These are phyloP conservation scores for Spathaspora hagerdaliae DNA, from an alignment of 805 yeast genomes.

Conservation along the genomic window DNA sequence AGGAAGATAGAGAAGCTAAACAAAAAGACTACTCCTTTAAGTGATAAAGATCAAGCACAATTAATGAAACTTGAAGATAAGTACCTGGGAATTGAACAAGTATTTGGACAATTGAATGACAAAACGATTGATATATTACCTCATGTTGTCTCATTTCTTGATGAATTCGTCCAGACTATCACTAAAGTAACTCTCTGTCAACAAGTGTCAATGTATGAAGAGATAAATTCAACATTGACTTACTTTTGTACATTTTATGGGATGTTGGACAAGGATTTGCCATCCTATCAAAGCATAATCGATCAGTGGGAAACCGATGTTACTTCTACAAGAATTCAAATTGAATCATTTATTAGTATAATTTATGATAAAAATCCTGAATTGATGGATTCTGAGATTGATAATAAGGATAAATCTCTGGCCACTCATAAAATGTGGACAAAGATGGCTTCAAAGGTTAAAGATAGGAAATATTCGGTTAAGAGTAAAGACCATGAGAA, in stretches of 20 bases:
- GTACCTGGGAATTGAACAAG: conserved; percentile 23
- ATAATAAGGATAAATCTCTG: conserved; percentile 24
- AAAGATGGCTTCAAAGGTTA: conserved; percentile 16
- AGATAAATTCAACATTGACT: conserved; percentile 17
- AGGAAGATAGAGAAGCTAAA: conserved; percentile 35
- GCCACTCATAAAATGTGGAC: conserved; percentile 23
- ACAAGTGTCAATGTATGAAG: conserved; percentile 30
- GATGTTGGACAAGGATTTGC: conserved; percentile 13
- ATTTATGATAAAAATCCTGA: conserved; percentile 34
- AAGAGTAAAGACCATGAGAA: conserved; percentile 23
- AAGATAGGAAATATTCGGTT: conserved; percentile 19
- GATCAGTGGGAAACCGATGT: conserved; percentile 35
- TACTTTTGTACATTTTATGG: conserved; percentile 22
- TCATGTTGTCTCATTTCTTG: conserved; percentile 40
- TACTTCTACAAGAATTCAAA: conserved; percentile 33
- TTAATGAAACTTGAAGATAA: conserved; percentile 27
- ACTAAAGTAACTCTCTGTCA: conserved; percentile 35
- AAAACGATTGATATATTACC: conserved; percentile 43
- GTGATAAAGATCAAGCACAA: conserved; percentile 35
- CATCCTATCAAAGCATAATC: conserved; percentile 28
- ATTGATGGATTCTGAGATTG: conserved; percentile 30
- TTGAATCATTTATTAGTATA: conserved; percentile 31
- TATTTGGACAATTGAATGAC: conserved; percentile 33
- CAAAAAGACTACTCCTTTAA: conserved; percentile 24
- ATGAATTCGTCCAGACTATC: conserved; percentile 46